These are phyloP conservation scores for Colletotrichum orchidophilum DNA, from an alignment of 2,329 filamentous ascomycete species.

Conservation along the genomic window DNA sequence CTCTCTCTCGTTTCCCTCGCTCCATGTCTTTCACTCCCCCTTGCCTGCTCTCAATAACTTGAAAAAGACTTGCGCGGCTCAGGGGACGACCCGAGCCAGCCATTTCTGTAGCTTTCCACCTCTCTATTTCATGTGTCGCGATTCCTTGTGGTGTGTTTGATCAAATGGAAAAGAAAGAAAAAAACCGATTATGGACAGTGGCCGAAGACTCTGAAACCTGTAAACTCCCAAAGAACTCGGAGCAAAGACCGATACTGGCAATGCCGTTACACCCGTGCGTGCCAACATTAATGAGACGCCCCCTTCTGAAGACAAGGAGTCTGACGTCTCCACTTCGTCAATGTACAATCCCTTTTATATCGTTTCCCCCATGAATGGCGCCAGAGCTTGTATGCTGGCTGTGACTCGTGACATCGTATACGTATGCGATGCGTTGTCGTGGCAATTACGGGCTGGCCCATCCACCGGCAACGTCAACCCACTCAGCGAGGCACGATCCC, in stretches of 20 bases:
- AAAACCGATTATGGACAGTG: conserved; percentile 32
- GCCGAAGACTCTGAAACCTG: conserved; percentile 27
- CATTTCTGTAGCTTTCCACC: conserved; percentile 32
- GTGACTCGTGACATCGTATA: conserved; percentile 29
- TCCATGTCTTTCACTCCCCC: too few species aligned
- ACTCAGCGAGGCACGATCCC: conserved; percentile 92
- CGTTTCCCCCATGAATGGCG: conserved; percentile 15
- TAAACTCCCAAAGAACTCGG: conserved; percentile 28
- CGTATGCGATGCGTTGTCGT: conserved; percentile 9
- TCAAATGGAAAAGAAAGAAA: conserved; percentile 8
- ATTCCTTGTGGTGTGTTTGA: conserved; percentile 19
- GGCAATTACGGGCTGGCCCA: conserved; percentile 70
- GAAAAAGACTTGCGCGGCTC: conserved; percentile 1
- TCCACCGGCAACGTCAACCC: conserved; percentile 96
- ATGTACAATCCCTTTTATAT: conserved; percentile 30
- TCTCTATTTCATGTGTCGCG: conserved; percentile 31
- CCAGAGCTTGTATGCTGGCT: conserved; percentile 19
- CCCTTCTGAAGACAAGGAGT: conserved; percentile 9
- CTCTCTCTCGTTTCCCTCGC: too few species aligned
- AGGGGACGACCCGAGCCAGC: conserved; percentile 4
- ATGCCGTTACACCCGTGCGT: conserved; percentile 27
- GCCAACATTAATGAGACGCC: conserved; percentile 23
- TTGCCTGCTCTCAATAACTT: neutral
- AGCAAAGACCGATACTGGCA: conserved; percentile 24
- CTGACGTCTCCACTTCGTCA: conserved; percentile 26